Base-by-base conservation (phyloP, 2,329 filamentous ascomycete genomes). In the Leptographium flavum region DNA sequence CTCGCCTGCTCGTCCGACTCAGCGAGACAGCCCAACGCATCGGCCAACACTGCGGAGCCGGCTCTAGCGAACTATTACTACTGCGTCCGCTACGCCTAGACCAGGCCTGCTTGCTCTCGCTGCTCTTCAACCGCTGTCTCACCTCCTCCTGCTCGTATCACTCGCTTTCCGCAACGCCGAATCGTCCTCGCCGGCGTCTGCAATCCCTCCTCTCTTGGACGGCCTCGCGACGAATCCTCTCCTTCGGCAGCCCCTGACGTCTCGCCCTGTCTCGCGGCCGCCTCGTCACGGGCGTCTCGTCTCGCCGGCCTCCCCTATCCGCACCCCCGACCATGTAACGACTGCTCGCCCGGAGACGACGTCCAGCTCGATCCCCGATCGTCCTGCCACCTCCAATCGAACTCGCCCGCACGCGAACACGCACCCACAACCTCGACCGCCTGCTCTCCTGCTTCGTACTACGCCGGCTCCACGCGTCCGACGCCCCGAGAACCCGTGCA, bases 241-340 rank as follows among this genome's bases (percentile, higher is more conserved):
- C n/a, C n/a, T n/a, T n/a, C n/a, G n/a, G n/a, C n/a, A n/a, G n/a
- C n/a, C n/a, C n/a, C n/a, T n/a, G n/a, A n/a, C n/a, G n/a, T n/a
- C n/a, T n/a, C n/a, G n/a, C n/a, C n/a, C n/a, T n/a, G n/a, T n/a
- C n/a, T n/a, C n/a, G n/a, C n/a, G n/a, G n/a, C n/a, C n/a, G n/a
- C n/a, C n/a, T n/a, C n/a, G n/a, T n/a, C n/a, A n/a, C n/a, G n/a
- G n/a, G n/a, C 31, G 15, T 14, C 39, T 42, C 28, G 13, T 23
- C 19, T 31, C 15, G 15, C 13, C 19, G 21, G 10, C 25, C 39
- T 33, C 39, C 39, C 39, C 39, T 33, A 33, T 33, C 21, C 4
- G 9, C 17, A 17, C 39, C 14, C 14, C 21, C 45, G 45, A 43
- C 45, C 40, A 47, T 47, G 45, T 47, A 40, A 43, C 39, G 25